Base-by-base conservation (phyloP, 2,329 filamentous ascomycete species). In the Cryoendolithus antarcticus region DNA sequence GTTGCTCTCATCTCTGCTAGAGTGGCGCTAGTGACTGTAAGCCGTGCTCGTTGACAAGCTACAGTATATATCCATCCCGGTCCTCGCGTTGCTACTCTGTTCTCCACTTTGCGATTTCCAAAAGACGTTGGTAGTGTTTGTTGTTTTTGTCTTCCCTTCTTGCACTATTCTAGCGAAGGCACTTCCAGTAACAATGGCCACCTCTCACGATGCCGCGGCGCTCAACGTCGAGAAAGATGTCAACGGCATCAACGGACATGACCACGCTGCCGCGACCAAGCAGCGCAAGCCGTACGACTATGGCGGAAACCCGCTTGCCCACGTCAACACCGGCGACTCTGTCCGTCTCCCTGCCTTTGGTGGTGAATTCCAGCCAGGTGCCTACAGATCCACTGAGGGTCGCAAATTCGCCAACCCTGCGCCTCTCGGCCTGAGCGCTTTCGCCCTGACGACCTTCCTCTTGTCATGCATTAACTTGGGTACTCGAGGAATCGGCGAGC, bases 381-480 rank as follows among this genome's bases (percentile, higher is more conserved):
- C 66, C 12, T 70, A 70, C 60, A 55, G 51, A 45, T 42, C 51
- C 34, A 52, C 47, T 36, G 39, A 44, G 28, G 39, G 48, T 36
- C 61, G 61, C 57, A 71, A 69, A 44, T 65, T 74, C 51, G 74
- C 66, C 54, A 77, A 77, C 55, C 74, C 74, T 34, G 72, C 72
- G 42, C 74, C 74, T 7, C 64, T 77, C 13, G 74, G 74, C 40
- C 65, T 77, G 34, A 69, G 73, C 37, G 74, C 72, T 60, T 80
- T 81, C 59, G 74, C 75, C n/a, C 54, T 77, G 46, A 79, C 77
- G 7, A 79, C 75, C 7, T 78, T 80, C 52, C 66, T 75, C 9
- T 65, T 80, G 38, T 67, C 65, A 4, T 50, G 64, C 35, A 67
- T 70, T 58, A 70, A 70, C 48, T 48, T 70, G 46, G 60, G 62